Evolutionary conservation across 2,329 filamentous ascomycete genomes (phyloP), one percentile per base, ranked within the genome.

Genomic region (Fusarium chlamydosporum): DNA sequence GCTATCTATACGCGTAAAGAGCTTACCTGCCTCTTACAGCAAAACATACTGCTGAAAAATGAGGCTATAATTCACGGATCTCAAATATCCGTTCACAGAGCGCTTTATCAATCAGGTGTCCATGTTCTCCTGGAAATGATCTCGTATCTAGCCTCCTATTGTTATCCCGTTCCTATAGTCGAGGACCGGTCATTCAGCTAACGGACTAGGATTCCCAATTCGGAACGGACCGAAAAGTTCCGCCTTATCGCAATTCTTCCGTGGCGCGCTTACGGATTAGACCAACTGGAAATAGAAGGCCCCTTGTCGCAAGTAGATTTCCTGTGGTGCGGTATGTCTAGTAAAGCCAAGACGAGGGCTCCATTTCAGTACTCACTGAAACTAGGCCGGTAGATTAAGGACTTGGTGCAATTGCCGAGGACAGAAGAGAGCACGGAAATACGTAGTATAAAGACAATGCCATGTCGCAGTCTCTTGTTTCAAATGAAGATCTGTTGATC

Each of bases 181-280:
- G 15, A 9, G 11, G 20, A 13, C 16, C 20, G 47, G 23, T 50
- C 20, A 35, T 16, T 58, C 4, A 7, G 20, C n/a, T 26, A 29
- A 8, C 41, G 54, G 54, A 18, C 7, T 29, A 51, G 35, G 12
- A 27, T 41, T 34, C 61, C 61, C 23, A 37, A 60, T 48, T 6
- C n/a, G 54, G 61, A n/a, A 37, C 61, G 61, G 61, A 65, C 53
- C 37, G 41, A 46, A 15, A 9, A 34, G 31, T 23, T 60, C 61
- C 54, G 61, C 7, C 23, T 12, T 16, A 3, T 13, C 9, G n/a
- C 13, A 65, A 65, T 65, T 65, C 61, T 60, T 65, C 61, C 61
- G 61, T 65, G 61, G 61, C 4, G 61, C 61, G 61, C 61, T 65
- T 65, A 51, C 16, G 13, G 26, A 6, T 13, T 11, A 7, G 20